These are phyloP conservation scores for Backusella psychrophila DNA, from an alignment of 192 early-diverging fungal genomes.

Conservation along the genomic window DNA sequence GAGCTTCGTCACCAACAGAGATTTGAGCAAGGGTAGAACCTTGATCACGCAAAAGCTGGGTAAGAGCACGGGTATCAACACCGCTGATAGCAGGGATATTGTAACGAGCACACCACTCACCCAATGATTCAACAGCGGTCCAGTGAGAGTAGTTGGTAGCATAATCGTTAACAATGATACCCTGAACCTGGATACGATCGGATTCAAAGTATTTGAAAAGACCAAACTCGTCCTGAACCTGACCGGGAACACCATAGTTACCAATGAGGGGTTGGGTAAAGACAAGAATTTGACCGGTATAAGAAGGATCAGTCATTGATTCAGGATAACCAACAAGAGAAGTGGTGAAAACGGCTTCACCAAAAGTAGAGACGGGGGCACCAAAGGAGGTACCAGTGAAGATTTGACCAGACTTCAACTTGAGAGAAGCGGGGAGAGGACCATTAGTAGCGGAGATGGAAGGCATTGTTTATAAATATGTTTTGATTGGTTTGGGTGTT, in stretches of 20 bases:
- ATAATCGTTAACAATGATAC: conserved; percentile 90
- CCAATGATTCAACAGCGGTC: conserved; percentile 87
- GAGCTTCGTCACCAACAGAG: conserved; percentile 57
- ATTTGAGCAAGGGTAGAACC: conserved; percentile 86
- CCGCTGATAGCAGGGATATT: conserved; percentile 86
- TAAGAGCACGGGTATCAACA: conserved; percentile 91
- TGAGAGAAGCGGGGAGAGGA: conserved; percentile 59
- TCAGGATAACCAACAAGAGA: conserved; percentile 95
- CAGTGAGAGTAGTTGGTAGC: conserved; percentile 90
- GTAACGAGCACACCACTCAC: conserved; percentile 83
- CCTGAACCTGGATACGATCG: conserved; percentile 80
- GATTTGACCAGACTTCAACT: conserved; percentile 75
- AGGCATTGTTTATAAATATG: not conserved
- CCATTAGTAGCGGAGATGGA: conserved; percentile 19
- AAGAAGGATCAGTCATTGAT: conserved; percentile 98
- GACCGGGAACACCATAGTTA: conserved; percentile 91
- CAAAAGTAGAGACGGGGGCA: conserved; percentile 63
- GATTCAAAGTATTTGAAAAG: conserved; percentile 88
- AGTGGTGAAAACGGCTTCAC: conserved; percentile 96
- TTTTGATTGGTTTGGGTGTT: not conserved
- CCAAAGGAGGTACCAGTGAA: conserved; percentile 90
- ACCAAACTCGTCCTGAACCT: conserved; percentile 73
- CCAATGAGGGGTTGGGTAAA: conserved; percentile 97
- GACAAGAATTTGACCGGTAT: conserved; percentile 91
- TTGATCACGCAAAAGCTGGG: conserved; percentile 77